A percentile compares a stretch with the other conserved stretches of the same genome.
phyloP scores from a whole-genome alignment of 306 rosid species.

The Clitoria ternatea region DNA sequence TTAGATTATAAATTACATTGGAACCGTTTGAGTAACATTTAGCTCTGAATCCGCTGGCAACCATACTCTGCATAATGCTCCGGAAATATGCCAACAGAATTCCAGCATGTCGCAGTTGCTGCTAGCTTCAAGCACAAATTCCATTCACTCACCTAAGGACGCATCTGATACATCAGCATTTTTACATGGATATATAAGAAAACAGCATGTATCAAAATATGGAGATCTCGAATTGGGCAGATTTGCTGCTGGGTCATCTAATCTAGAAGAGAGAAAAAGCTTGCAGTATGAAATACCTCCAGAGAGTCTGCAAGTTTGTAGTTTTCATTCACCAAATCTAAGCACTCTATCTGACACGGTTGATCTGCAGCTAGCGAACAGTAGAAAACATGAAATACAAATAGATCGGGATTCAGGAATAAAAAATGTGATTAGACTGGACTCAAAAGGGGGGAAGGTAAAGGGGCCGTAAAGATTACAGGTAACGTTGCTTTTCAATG shows the following conservation, averaged over 20 bases:
- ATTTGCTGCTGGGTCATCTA: background rate
- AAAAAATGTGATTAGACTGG: background rate
- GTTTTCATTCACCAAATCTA: background rate
- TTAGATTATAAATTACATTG: background rate
- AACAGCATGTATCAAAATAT: background rate
- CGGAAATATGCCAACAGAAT: background rate
- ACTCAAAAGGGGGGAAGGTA: background rate
- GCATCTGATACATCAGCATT: background rate
- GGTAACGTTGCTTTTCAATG: background rate
- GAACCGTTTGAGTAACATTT: background rate
- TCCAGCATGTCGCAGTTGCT: background rate
- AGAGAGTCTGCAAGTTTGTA: background rate
- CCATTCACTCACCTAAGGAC: background rate
- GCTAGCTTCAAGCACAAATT: background rate
- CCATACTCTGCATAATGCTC: background rate
- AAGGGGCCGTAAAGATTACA: background rate
- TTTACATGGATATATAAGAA: background rate
- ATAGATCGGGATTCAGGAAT: background rate
- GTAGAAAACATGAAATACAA: background rate
- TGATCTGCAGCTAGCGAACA: background rate
- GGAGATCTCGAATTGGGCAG: background rate
- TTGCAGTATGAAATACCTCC: conserved; percentile 1
- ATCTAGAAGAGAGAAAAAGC: background rate
- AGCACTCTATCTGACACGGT: background rate
- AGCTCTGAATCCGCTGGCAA: background rate